Base-by-base conservation (phyloP, 208 protist species). In the Trypanosoma rangeli region DNA sequence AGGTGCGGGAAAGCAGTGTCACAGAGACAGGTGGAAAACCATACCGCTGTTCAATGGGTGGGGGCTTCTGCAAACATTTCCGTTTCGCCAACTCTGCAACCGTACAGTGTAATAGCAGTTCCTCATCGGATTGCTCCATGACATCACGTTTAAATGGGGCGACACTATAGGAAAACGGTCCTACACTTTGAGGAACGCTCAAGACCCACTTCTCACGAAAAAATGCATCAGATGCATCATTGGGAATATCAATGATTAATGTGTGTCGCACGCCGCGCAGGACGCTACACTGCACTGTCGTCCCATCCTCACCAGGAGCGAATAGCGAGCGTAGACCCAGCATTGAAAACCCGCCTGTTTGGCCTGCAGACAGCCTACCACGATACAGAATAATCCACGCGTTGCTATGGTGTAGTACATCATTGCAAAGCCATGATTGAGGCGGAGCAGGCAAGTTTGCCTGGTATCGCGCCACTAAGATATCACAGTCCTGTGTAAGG, bases 391-490 rank as follows among this genome's bases (percentile, higher is more conserved):
- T 59, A 52, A 76, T 73, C 76, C 76, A 81, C 28, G 70, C 44
- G 61, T 81, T 71, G 48, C 62, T 70, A 55, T 76, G 73, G 39
- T 76, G 71, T n/a, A 74, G 33, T 29, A 42, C 53, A 29, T 70
- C 74, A 50, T 60, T 31, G n/a, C 18, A 24, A 15, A 76, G 26
- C 71, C 71, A 76, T 37, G 64, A 79, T 15, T 20, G 20, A 16
- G 54, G 39, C 10, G 61, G 53, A 18, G 56, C 44, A 37, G 70
- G 66, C 22, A 92, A 69, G 58, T 92, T 92, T 26, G 78, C 83
- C 62, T 95, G 90, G 62, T 92, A 95, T 31, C 90, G 83, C 67
- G 83, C 80, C 7, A 93, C 54, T 13, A 91, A 48, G 44, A 90
- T 56, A 63, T 90, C 83, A 39, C 74, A 65, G 54, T 86, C 78